Evolutionary conservation across 768 basidiomycete species (phyloP), one percentile per base, ranked within the genome.

Genomic region (Lactifluus piperatus): DNA sequence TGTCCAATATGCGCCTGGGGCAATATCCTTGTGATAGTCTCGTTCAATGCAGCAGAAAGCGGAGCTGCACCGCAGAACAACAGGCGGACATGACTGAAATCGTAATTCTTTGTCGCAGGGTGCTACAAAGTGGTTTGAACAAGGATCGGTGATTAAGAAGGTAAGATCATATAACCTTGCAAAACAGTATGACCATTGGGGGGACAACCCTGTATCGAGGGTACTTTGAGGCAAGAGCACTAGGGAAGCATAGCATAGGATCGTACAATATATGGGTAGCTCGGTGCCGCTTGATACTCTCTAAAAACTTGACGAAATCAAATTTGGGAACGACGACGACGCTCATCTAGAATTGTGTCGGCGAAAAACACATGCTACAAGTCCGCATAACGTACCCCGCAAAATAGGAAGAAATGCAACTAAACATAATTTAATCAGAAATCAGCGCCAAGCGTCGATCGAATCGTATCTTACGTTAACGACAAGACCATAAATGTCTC

Each of bases 1-100:
- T 86, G 84, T 4, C 83, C 83, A 39, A 86, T 77, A 51, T 77
- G 71, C 0, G 80, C 79, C 43, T 78, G 67, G 0, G 83, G 83
- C 54, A 85, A 69, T 44, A 83, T 68, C 27, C 72, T 68, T 34
- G 77, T 74, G 16, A 85, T 67, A 49, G 77, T 72, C 46, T 76
- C 65, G 52, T 62, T 67, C 22, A 75, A 61, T 48, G 71, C 71
- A 7, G 64, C 65, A 4, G 73, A 71, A 34, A 75, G 50, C 0
- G 74, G 74, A 1, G 74, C 74, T 3, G 73, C 74, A 1, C 70
- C 74, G n/a, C 60, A 67, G 51, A 72, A 62, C 32, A 69, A 49
- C 51, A 64, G 63, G 43, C 62, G 66, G 29, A 70, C 56, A 52
- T 63, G 61, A 22, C 66, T 62, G 5, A 74, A 56, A 56, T 72